Conservation (phyloP, 225 moss, liverwort and hornwort species). For the Lunularia cruciata region DNA sequence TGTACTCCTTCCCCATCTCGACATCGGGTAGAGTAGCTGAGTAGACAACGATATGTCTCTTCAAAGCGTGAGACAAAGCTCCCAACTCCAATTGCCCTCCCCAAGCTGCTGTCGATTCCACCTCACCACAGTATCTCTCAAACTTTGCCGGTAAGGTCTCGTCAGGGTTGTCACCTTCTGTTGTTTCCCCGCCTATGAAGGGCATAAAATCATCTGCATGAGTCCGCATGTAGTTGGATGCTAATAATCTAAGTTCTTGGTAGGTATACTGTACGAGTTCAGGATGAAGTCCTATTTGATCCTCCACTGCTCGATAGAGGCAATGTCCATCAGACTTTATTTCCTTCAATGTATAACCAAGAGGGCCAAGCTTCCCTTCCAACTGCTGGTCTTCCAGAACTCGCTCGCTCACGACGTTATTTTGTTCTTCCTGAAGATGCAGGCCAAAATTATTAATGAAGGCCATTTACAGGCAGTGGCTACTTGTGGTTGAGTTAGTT, state of each 20-base stretch:
- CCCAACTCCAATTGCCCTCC: constrained; percentile 95
- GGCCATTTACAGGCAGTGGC: background rate
- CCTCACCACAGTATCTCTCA: constrained; percentile 86
- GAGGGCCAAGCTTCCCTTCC: constrained; percentile 64
- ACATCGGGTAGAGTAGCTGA: constrained; percentile 72
- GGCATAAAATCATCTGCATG: constrained; percentile 77
- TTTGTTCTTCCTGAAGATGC: constrained; percentile 62
- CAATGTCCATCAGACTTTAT: constrained; percentile 96
- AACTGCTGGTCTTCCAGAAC: constrained; percentile 71
- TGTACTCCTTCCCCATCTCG: constrained; percentile 88
- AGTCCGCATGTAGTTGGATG: constrained; percentile 77
- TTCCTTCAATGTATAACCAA: constrained; percentile 76
- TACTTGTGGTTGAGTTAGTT: no score
- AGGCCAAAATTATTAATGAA: background rate
- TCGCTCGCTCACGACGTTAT: constrained; percentile 67
- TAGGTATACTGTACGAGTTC: constrained; percentile 54
- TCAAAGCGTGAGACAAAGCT: constrained; percentile 77
- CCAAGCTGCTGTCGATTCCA: constrained; percentile 87
- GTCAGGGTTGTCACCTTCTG: constrained; percentile 61
- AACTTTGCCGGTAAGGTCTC: constrained; percentile 67
- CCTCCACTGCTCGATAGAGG: constrained; percentile 85
- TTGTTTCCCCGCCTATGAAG: constrained; percentile 71
- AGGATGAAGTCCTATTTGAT: constrained; percentile 67
- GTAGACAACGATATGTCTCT: constrained; percentile 84
- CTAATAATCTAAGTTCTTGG: constrained; percentile 78